Evolutionary conservation across 108 stramenopile species (phyloP).

Genomic region (Discostella pseudostelligera): DNA sequence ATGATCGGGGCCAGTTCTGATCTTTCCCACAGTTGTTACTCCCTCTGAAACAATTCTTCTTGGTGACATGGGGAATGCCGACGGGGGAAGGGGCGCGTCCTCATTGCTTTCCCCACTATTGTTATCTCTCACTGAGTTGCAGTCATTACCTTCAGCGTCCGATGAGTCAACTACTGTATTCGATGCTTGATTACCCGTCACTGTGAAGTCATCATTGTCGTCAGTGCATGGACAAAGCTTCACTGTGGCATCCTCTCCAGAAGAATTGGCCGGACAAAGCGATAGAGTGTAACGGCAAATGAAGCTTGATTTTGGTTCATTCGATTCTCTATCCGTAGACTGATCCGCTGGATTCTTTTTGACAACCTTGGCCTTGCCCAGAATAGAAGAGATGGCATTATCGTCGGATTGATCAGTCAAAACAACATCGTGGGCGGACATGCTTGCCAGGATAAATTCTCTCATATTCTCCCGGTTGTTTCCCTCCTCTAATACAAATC

Average conservation of each 20-base stretch:
- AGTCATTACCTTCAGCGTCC: slow-evolving; percentile 4
- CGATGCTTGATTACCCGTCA: background rate
- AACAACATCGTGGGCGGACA: slow-evolving; percentile 55
- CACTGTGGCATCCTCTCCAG: slow-evolving; percentile 10
- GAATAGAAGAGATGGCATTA: slow-evolving; percentile 58
- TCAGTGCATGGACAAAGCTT: slow-evolving; percentile 31
- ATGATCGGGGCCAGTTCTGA: slow-evolving; percentile 66
- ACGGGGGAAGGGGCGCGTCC: slow-evolving; percentile 8
- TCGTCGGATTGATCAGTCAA: slow-evolving; percentile 65
- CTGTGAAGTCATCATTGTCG: slow-evolving; percentile 13
- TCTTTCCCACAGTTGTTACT: slow-evolving; percentile 50
- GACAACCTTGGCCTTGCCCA: slow-evolving; percentile 51
- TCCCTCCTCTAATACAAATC: slow-evolving; percentile 38
- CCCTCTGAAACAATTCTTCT: slow-evolving; percentile 56
- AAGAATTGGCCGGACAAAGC: slow-evolving; percentile 19
- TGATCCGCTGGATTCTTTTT: slow-evolving; percentile 29
- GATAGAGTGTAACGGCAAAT: slow-evolving; percentile 51
- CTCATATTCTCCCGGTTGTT: slow-evolving; percentile 22
- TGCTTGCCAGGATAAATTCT: slow-evolving; percentile 23
- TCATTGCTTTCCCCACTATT: slow-evolving; percentile 16
- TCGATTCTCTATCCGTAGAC: slow-evolving; percentile 1
- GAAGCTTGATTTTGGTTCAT: slow-evolving; percentile 37
- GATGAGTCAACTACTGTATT: background rate
- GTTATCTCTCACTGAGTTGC: slow-evolving; percentile 28
- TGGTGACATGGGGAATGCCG: slow-evolving; percentile 19